Evolutionary conservation across 2,329 filamentous ascomycete species (phyloP), one percentile per base, ranked within the genome.

Genomic region (Stagonosporopsis chrysanthemi): DNA sequence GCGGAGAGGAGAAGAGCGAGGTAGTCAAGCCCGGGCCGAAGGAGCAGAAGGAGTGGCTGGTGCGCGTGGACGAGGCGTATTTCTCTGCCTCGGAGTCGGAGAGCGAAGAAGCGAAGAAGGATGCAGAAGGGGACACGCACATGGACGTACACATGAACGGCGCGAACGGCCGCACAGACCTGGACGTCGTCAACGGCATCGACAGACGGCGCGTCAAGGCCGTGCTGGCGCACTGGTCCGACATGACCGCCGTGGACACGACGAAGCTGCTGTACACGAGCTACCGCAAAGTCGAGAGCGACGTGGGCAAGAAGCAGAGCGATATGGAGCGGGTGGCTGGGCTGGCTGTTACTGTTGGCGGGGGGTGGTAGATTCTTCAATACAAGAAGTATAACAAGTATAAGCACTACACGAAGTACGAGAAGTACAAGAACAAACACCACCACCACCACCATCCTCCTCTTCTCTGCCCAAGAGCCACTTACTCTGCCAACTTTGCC

Each of bases 221-320:
- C 73, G 84, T 88, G 67, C 81, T 98, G 69, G 79, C 82, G 62
- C 86, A 94, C 75, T 99, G 95, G 95, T 84, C 88, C 17, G 72
- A 80, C 23, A 79, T 88, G 59, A 93, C 91, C 52, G 86, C 85
- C 50, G 86, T 96, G 63, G 83, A 85, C 24, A 78, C 90, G 70
- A 85, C 88, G 60, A 91, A 84, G 73, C 80, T 99, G 70, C 86
- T 88, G 55, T 91, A 89, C 75, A 99, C 95, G 55, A 96, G 87
- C 48, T 99, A 91, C 80, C 87, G 95, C 61, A 89, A 93, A 77
- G 94, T 99, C 22, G 88, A 97, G 69, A 97, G 94, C 79, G 92
- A 98, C 74, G 92, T 99, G 40, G 95, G 95, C 47, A 83, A 85
- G 62, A 81, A 74, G 71, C 81, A 76, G 81, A 83, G 83, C 58